Evolutionary conservation across 2,329 filamentous ascomycete species (phyloP).

Genomic region (Cladosporium velox): DNA sequence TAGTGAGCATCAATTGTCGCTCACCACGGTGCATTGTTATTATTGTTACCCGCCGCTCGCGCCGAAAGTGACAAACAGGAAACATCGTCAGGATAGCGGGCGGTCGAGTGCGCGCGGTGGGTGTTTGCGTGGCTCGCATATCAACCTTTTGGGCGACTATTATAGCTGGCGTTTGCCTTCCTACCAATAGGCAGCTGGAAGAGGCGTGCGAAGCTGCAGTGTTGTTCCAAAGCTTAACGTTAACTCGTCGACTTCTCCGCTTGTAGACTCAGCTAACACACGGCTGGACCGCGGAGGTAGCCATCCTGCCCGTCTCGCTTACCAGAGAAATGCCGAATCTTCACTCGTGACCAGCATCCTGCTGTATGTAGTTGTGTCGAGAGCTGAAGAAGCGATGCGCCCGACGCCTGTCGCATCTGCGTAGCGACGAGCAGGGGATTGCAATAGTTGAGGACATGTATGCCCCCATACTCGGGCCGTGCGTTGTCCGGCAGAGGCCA

Average conservation of each 20-base stretch:
- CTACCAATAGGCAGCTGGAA: constrained; percentile 8
- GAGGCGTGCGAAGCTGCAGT: background rate
- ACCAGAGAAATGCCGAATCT: background rate
- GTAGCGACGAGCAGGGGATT: constrained; percentile 9
- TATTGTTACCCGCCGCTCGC: background rate
- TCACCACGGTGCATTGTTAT: background rate
- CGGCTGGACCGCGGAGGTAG: constrained; percentile 5
- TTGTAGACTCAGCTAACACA: background rate
- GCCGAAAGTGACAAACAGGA: background rate
- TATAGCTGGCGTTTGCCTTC: constrained; percentile 6
- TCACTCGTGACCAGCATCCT: background rate
- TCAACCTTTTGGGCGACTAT: constrained; percentile 9
- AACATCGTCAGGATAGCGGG: background rate
- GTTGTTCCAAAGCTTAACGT: constrained; percentile 16
- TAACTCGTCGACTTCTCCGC: constrained; percentile 5
- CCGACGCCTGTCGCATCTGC: constrained; percentile 5
- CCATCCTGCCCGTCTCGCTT: constrained; percentile 2
- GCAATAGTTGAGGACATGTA: background rate
- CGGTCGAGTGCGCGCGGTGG: background rate
- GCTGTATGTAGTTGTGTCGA: background rate
- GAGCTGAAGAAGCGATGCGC: constrained; percentile 9
- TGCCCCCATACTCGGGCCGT: background rate
- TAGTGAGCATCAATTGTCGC: constrained; percentile 11
- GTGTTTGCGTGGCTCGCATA: background rate
- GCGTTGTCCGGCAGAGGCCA: constrained; percentile 5